Percentiles rank a stretch among this genome's conserved stretches.
phyloP scores from a whole-genome alignment of 129 eudicot genomes.

The Centaurea solstitialis region DNA sequence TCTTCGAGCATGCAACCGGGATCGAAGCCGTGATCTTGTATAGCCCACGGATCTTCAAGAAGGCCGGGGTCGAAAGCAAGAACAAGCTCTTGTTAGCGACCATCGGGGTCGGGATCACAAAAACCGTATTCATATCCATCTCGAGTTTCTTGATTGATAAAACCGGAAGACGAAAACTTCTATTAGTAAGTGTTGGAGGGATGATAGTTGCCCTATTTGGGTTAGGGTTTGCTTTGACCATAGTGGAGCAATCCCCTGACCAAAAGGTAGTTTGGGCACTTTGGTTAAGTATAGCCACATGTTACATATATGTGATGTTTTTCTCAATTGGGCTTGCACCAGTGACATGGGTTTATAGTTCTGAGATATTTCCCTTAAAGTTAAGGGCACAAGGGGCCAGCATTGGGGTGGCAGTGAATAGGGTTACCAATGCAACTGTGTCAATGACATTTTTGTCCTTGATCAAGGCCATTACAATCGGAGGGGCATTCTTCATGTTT shows the following conservation, averaged over 20 bases:
- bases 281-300: constrained; percentile 45
- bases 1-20: constrained; percentile 86
- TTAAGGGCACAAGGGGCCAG: constrained; percentile 80
- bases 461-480: constrained; percentile 58
- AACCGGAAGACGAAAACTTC: constrained; percentile 61
- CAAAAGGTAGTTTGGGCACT: constrained; percentile 59
- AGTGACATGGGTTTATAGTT: constrained; percentile 75
- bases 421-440: constrained; percentile 68
- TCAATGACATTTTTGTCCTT: constrained; percentile 78
- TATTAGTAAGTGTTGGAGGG: constrained; percentile 63
- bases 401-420: constrained; percentile 83
- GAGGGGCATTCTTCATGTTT: constrained; percentile 77
- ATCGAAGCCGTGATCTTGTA: constrained; percentile 77
- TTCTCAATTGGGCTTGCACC: constrained; percentile 78
- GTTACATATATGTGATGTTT: constrained; percentile 51
- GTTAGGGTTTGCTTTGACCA: constrained; percentile 59
- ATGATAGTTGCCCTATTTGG: constrained; percentile 50
- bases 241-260: constrained; percentile 41
- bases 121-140: constrained; percentile 33
- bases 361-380: constrained; percentile 73
- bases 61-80: constrained; percentile 55
- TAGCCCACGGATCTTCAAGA: constrained; percentile 64
- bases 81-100: constrained; percentile 53
- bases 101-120: constrained; percentile 69
- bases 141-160: constrained; percentile 66